phyloP scores from a whole-genome alignment of 352 stramenopile genomes.

The Pythium periplocum region DNA sequence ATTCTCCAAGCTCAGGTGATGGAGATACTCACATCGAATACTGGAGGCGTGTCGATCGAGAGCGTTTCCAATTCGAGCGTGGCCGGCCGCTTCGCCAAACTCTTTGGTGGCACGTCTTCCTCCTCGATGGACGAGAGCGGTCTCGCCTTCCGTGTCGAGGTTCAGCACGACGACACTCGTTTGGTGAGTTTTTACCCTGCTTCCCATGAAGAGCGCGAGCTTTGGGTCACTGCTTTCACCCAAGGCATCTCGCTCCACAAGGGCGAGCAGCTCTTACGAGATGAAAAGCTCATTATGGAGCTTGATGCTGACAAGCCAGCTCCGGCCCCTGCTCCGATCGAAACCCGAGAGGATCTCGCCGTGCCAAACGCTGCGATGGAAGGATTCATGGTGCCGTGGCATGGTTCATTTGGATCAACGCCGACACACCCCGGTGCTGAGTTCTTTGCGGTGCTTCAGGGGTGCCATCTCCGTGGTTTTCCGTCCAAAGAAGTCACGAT shows the following conservation, averaged over 20 bases:
- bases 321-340: too few species aligned
- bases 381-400: conserved; percentile 39
- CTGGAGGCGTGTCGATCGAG: not conserved
- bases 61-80: not conserved
- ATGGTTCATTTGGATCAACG: conserved; percentile 4
- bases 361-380: conserved; percentile 41
- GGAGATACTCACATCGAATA: conserved; percentile 21
- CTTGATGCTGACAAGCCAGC: conserved; percentile 19
- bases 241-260: conserved; percentile 35
- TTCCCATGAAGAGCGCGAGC: conserved; percentile 27
- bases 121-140: not conserved
- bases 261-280: conserved; percentile 42
- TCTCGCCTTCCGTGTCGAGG: conserved; percentile 2
- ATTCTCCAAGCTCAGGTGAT: conserved; percentile 24
- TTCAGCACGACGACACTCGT: not conserved
- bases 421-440: not conserved
- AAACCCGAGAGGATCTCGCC: conserved; percentile 8
- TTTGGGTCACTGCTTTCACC: conserved; percentile 36
- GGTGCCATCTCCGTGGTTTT: conserved; percentile 11
- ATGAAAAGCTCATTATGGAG: conserved; percentile 45
- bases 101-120: not conserved
- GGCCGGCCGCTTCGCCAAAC: not conserved
- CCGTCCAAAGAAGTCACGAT: conserved; percentile 4
- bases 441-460: conserved; percentile 14
- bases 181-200: conserved; percentile 30